Percentiles rank a stretch among this genome's conserved stretches.
Conservation (phyloP, 805 yeast species). For the Yarrowia osloensis region DNA sequence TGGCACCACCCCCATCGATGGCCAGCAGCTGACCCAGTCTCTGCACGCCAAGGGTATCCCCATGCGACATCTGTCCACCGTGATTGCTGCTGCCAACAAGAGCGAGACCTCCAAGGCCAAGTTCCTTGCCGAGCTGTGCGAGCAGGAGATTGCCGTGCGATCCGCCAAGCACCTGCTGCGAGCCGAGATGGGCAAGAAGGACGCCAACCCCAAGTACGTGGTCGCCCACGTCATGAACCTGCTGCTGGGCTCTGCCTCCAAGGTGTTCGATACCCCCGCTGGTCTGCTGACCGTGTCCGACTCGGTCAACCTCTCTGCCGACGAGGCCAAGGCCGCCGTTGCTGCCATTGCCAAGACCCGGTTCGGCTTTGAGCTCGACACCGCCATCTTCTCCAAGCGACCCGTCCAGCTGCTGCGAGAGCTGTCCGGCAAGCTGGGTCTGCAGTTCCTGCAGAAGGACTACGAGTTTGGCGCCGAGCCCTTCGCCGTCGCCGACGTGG, state of each 20-base stretch:
- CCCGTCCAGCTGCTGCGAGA: conserved; percentile 60
- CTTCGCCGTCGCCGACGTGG: conserved; percentile 64
- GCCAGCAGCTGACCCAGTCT: conserved; percentile 64
- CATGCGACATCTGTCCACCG: conserved; percentile 77
- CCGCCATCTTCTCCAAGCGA: not conserved
- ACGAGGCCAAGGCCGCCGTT: conserved; percentile 40
- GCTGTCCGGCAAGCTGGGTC: conserved; percentile 75
- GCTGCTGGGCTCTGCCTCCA: conserved; percentile 50
- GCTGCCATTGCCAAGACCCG: not conserved
- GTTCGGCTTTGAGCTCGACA: not conserved
- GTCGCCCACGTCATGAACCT: conserved; percentile 70
- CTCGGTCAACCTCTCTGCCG: conserved; percentile 50
- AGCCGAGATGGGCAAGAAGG: conserved; percentile 50
- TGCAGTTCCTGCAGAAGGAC: conserved; percentile 69
- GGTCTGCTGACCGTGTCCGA: conserved; percentile 46
- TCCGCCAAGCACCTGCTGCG: conserved; percentile 74
- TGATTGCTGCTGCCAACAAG: conserved; percentile 48
- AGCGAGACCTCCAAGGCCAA: conserved; percentile 44
- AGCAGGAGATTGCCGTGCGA: conserved; percentile 76
- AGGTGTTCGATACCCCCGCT: conserved; percentile 45
- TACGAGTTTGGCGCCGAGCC: conserved; percentile 49
- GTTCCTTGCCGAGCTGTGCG: conserved; percentile 51
- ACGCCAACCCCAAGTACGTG: conserved; percentile 43
- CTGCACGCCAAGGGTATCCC: conserved; percentile 85
- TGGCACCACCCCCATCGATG: conserved; percentile 72